Percentiles rank a stretch among this genome's conserved stretches.
Evolutionary conservation across 108 stramenopile genomes (phyloP).

Genomic region (Pseudonitzschia delicatissima): DNA sequence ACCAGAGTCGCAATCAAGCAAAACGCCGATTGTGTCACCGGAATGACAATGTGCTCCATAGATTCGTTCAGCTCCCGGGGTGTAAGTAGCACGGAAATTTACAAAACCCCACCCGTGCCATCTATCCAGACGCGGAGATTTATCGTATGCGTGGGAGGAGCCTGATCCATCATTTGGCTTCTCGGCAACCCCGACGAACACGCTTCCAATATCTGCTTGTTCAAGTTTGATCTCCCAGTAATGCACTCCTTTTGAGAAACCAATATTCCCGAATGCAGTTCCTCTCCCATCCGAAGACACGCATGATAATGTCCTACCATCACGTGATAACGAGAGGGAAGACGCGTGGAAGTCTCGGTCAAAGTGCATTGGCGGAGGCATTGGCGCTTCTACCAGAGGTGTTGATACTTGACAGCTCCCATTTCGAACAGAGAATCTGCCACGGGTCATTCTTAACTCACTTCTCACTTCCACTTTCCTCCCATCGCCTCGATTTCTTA

Average conservation of each 20-base stretch:
- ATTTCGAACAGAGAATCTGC: background rate
- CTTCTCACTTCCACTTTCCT: constrained; percentile 47
- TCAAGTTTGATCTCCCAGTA: constrained; percentile 96
- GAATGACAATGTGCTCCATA: constrained; percentile 89
- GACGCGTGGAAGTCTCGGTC: constrained; percentile 71
- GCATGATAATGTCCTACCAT: constrained; percentile 71
- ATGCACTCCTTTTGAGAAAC: constrained; percentile 90
- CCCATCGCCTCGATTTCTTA: constrained; percentile 62
- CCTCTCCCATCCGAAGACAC: constrained; percentile 70
- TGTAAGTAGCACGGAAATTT: constrained; percentile 89
- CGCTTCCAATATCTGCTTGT: constrained; percentile 86
- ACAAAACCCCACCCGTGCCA: constrained; percentile 94
- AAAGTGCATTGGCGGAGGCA: constrained; percentile 63
- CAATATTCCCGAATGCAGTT: constrained; percentile 67
- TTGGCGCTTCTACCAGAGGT: constrained; percentile 22
- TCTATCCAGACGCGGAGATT: constrained; percentile 57
- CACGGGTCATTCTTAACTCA: constrained; percentile 58
- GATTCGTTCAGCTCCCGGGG: constrained; percentile 83
- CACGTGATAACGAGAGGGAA: constrained; percentile 62
- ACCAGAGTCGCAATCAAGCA: constrained; percentile 93
- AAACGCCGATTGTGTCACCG: constrained; percentile 92
- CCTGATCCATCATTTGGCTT: constrained; percentile 71
- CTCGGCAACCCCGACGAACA: constrained; percentile 93
- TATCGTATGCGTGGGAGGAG: constrained; percentile 47
- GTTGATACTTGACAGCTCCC: background rate